Percentiles rank a stretch among this genome's conserved stretches.
Evolutionary conservation across 2,329 filamentous ascomycete genomes (phyloP).

Genomic region (Talaromyces sp.): DNA sequence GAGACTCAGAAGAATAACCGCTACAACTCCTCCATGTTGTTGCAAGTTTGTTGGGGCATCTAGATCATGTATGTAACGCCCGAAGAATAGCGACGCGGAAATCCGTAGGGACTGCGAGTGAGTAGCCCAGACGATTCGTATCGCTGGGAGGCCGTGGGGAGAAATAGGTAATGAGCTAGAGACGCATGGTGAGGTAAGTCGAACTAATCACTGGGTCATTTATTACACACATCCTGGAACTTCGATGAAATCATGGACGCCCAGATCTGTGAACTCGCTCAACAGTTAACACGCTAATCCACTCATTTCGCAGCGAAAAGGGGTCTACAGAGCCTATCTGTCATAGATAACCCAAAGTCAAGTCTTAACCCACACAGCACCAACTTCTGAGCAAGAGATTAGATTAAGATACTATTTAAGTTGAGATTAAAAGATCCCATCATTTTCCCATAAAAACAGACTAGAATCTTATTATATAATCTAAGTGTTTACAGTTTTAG

Average conservation of each 20-base stretch:
- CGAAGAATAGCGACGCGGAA: too few relatives aligned
- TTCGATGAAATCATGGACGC: conserved; percentile 2
- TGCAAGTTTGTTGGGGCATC: too few relatives aligned
- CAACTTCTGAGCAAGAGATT: conserved; percentile 44
- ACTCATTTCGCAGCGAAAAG: conserved; percentile 9
- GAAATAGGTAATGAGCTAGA: too few relatives aligned
- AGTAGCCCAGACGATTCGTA: too few relatives aligned
- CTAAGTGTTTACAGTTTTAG: conserved; percentile 45
- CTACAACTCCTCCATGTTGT: too few relatives aligned
- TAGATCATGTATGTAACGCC: too few relatives aligned
- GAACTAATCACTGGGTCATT: too few relatives aligned
- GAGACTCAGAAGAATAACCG: too few relatives aligned
- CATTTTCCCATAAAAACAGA: conserved; percentile 32
- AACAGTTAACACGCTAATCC: conserved; percentile 14
- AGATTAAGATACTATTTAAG: conserved; percentile 42
- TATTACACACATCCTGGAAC: too few relatives aligned
- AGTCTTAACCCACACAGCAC: conserved; percentile 42
- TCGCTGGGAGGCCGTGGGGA: too few relatives aligned
- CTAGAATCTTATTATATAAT: conserved; percentile 44
- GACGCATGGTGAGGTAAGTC: too few relatives aligned
- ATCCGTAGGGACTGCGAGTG: too few relatives aligned
- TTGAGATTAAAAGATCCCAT: conserved; percentile 31
- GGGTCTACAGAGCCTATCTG: conserved; percentile 33
- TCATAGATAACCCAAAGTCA: conserved; percentile 31
- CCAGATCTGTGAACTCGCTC: conserved; percentile 5